Evolutionary conservation across 768 basidiomycete genomes (phyloP).

Genomic region (Tubosaeta sp.): DNA sequence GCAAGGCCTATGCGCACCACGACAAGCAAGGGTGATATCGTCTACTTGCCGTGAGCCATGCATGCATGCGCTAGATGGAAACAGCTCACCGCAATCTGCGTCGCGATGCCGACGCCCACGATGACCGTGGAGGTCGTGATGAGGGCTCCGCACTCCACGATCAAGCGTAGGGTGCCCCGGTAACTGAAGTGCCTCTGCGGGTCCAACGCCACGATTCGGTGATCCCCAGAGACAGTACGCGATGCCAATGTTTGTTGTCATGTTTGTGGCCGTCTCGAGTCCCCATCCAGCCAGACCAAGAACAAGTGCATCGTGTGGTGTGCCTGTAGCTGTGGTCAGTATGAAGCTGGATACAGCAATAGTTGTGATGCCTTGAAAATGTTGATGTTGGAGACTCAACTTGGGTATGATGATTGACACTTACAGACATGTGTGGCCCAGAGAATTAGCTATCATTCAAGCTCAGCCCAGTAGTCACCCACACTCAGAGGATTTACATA

Average conservation of each 20-base stretch:
- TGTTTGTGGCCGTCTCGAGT: conserved; percentile 14
- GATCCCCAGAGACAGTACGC: conserved; percentile 12
- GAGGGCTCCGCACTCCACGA: conserved; percentile 19
- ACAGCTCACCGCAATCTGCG: conserved; percentile 15
- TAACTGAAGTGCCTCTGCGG: conserved; percentile 7
- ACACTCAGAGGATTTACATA: conserved; percentile 1
- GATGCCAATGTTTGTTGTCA: conserved; percentile 15
- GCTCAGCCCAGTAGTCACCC: background rate
- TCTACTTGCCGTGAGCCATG: conserved; percentile 6
- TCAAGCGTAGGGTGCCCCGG: conserved; percentile 9
- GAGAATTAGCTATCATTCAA: conserved; percentile 7
- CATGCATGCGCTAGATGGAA: background rate
- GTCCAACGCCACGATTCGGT: background rate
- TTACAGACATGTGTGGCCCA: conserved; percentile 17
- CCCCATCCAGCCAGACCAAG: conserved; percentile 18
- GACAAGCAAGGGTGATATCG: conserved; percentile 17
- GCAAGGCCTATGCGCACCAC: conserved; percentile 15
- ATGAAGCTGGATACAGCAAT: conserved; percentile 17
- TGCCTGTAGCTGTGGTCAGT: conserved; percentile 3
- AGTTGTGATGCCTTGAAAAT: conserved; percentile 8
- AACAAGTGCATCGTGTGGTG: background rate
- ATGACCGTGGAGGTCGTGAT: conserved; percentile 18
- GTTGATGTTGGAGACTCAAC: background rate
- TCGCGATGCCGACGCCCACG: conserved; percentile 15
- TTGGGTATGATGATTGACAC: background rate